Conservation (phyloP, 2,329 filamentous ascomycete species). For the Triangularia setosa region DNA sequence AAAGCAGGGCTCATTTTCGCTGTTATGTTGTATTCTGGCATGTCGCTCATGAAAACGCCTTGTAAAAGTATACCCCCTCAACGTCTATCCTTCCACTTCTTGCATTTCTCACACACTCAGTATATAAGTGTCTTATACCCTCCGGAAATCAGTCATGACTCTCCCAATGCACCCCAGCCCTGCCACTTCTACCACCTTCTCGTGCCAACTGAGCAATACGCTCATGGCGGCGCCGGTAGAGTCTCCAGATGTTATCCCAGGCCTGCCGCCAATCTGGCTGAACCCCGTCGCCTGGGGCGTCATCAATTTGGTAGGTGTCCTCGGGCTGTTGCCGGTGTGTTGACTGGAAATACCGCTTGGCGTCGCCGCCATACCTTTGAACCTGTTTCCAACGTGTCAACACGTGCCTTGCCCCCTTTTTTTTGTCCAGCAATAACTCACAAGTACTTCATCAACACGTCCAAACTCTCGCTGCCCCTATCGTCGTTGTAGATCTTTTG, state of each 20-base stretch:
- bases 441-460: constrained; percentile 97
- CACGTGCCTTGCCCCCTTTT: neutral
- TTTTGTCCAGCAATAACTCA: constrained; percentile 43
- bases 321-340: constrained; percentile 30
- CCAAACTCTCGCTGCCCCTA: constrained; percentile 78
- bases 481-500: constrained; percentile 73
- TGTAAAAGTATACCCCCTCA: neutral
- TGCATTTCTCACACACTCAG: neutral
- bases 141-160: constrained; percentile 94
- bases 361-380: constrained; percentile 77
- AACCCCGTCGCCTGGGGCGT: constrained; percentile 83
- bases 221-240: constrained; percentile 89
- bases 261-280: constrained; percentile 64
- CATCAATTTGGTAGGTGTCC: constrained; percentile 44
- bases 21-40: neutral
- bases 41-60: neutral
- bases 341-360: constrained; percentile 35
- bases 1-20: neutral
- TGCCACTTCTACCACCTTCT: constrained; percentile 93
- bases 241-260: constrained; percentile 50
- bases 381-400: constrained; percentile 46
- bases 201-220: constrained; percentile 95
- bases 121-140: constrained; percentile 55
- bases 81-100: neutral
- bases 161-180: constrained; percentile 87